Evolutionary conservation across 2,329 filamentous ascomycete genomes (phyloP), one percentile per base, ranked within the genome.

Genomic region (Cladosporium sp.): DNA sequence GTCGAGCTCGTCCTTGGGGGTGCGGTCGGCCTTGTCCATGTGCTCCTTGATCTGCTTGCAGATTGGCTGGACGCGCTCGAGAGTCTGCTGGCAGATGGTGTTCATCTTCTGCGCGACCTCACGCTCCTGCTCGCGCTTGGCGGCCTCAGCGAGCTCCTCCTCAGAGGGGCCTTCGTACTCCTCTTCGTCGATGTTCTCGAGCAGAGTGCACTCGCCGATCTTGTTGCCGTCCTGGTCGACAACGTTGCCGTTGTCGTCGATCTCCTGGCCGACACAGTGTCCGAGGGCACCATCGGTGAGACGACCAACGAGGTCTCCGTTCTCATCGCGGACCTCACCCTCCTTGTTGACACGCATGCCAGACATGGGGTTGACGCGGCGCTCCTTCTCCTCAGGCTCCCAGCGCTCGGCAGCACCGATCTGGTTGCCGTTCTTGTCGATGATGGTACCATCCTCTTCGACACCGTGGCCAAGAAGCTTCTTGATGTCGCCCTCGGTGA

Each of bases 11-110:
- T 96, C 92, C 79, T 92, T 90, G 52, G 91, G 90, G 32, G 90
- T 92, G 70, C 88, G 87, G 78, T 97, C 92, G 32, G 91, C 92
- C 65, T 84, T 84, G 72, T 96, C 91, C 73, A 96, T 91, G 80
- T 90, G 86, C 87, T 93, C 90, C 4, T 87, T 91, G 78, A 97
- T 97, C 82, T 92, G 86, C 80, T 91, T 92, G 83, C 91, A 91
- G 75, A 96, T 88, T 11, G 93, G 93, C 71, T 91, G 88, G 75
- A 97, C 87, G 77, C 89, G 91, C 74, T 96, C 92, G 7, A 97
- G 84, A 15, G 92, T 92, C 77, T 93, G 88, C 74, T 90, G 86
- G 71, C 96, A 87, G 73, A 90, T 90, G 65, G 79, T 81, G 14
- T 85, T 83, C 82, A 97, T 93, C 80, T 91, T 90, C 68, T 86